Evolutionary conservation across 179 eudicot genomes (phyloP).

Genomic region (Silene coronaria): DNA sequence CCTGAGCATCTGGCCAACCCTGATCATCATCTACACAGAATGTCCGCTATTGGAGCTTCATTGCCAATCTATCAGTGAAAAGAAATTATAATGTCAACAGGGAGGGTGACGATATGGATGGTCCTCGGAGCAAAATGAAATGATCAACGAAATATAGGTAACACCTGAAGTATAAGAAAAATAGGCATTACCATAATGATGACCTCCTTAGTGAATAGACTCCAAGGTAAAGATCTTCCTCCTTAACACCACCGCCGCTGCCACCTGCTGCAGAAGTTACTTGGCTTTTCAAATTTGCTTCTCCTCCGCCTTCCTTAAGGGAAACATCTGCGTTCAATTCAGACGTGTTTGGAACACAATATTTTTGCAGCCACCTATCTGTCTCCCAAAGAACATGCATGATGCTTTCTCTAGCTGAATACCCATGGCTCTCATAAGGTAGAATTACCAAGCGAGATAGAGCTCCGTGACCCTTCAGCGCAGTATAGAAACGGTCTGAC

Average conservation of each 20-base stretch:
- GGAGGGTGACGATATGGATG: background rate
- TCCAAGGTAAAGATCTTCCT: conserved; percentile 29
- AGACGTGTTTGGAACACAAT: conserved; percentile 52
- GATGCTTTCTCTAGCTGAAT: conserved; percentile 90
- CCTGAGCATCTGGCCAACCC: background rate
- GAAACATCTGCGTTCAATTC: conserved; percentile 37
- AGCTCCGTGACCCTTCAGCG: conserved; percentile 96
- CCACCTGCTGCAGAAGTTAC: conserved; percentile 51
- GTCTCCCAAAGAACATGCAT: conserved; percentile 99
- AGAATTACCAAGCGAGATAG: conserved; percentile 77
- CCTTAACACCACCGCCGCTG: conserved; percentile 59
- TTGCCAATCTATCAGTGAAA: conserved; percentile 5
- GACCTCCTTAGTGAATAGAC: conserved; percentile 35
- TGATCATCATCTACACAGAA: background rate
- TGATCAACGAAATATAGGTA: too few relatives aligned
- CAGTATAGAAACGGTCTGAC: conserved; percentile 92
- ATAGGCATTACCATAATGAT: conserved; percentile 52
- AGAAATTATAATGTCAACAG: background rate
- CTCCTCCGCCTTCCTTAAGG: conserved; percentile 25
- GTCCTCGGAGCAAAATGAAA: background rate
- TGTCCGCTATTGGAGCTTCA: background rate
- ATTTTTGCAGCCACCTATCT: conserved; percentile 86
- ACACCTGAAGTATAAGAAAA: background rate
- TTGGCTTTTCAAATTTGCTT: conserved; percentile 34
- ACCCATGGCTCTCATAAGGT: conserved; percentile 90